These are phyloP conservation scores for Sistotremastrum niveocremeum DNA, from an alignment of 768 basidiomycete species.

Conservation along the genomic window DNA sequence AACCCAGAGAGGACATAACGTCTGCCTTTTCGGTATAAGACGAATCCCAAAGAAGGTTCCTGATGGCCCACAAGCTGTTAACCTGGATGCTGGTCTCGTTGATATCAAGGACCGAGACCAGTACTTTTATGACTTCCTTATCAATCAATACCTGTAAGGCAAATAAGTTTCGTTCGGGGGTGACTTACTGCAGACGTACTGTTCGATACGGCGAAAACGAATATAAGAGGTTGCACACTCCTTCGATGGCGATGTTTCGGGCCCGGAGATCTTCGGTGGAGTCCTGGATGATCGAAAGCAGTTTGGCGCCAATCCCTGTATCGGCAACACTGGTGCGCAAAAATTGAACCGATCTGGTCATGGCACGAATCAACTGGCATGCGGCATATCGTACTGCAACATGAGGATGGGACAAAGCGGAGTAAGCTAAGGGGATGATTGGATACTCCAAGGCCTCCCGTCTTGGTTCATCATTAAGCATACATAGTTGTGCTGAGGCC, in stretches of 20 bases:
- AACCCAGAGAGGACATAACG: constrained; percentile 59
- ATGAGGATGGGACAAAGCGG: constrained; percentile 44
- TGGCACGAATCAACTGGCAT: constrained; percentile 71
- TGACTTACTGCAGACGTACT: constrained; percentile 28
- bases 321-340: constrained; percentile 79
- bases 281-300: constrained; percentile 46
- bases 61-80: constrained; percentile 77
- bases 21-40: constrained; percentile 42
- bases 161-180: neutral
- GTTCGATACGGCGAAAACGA: constrained; percentile 72
- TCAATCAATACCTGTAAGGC: constrained; percentile 43
- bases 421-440: constrained; percentile 41
- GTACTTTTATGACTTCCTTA: constrained; percentile 49
- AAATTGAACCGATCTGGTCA: constrained; percentile 68
- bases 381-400: constrained; percentile 75
- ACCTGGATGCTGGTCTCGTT: constrained; percentile 44
- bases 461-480: constrained; percentile 63
- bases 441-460: constrained; percentile 49
- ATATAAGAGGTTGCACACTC: constrained; percentile 75
- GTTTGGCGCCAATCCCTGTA: constrained; percentile 56
- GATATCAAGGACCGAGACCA: constrained; percentile 43
- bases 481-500: constrained; percentile 54
- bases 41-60: constrained; percentile 65
- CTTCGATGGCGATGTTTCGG: constrained; percentile 52
- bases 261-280: constrained; percentile 58